A percentile compares a stretch with the other conserved stretches of the same genome.
Conservation (phyloP, 2,329 filamentous ascomycete species). For the Nothomitra cinnamomea region DNA sequence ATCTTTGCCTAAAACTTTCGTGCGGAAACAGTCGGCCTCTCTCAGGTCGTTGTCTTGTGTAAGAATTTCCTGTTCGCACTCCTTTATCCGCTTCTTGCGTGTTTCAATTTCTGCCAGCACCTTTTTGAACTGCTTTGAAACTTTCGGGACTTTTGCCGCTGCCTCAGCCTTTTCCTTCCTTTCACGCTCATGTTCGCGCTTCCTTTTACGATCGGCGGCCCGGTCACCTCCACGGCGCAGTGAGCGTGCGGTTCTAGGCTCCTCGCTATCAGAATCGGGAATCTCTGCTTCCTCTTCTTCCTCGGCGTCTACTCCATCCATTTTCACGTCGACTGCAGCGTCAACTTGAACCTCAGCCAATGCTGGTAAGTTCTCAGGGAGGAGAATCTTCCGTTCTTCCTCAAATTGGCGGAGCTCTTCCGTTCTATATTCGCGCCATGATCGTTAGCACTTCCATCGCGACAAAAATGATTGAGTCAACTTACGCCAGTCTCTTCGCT, state of each 20-base stretch:
- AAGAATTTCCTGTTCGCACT: slow-evolving; percentile 72
- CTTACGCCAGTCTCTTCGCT: slow-evolving; percentile 46
- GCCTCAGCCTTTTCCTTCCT: slow-evolving; percentile 47
- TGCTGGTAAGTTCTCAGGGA: slow-evolving; percentile 54
- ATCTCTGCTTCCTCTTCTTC: slow-evolving; percentile 42
- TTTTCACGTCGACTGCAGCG: slow-evolving; percentile 39
- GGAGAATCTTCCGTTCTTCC: slow-evolving; percentile 53
- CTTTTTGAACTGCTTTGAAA: slow-evolving; percentile 78
- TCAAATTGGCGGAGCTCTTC: slow-evolving; percentile 56
- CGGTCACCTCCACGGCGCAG: slow-evolving; percentile 49
- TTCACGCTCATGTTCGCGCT: slow-evolving; percentile 57
- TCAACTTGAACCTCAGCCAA: slow-evolving; percentile 36
- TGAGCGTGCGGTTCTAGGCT: slow-evolving; percentile 34
- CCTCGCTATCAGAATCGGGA: slow-evolving; percentile 56
- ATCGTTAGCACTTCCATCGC: background rate
- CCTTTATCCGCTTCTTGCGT: slow-evolving; percentile 61
- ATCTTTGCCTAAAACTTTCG: slow-evolving; percentile 78
- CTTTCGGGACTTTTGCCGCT: slow-evolving; percentile 50
- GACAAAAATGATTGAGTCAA: slow-evolving; percentile 5
- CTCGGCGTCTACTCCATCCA: slow-evolving; percentile 47
- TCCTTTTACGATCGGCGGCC: slow-evolving; percentile 55
- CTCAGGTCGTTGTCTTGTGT: slow-evolving; percentile 81
- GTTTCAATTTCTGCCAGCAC: slow-evolving; percentile 78
- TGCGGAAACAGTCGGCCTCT: slow-evolving; percentile 84
- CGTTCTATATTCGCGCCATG: slow-evolving; percentile 29